phyloP scores from a whole-genome alignment of 441 rosid genomes.

The Daphne laureola region DNA sequence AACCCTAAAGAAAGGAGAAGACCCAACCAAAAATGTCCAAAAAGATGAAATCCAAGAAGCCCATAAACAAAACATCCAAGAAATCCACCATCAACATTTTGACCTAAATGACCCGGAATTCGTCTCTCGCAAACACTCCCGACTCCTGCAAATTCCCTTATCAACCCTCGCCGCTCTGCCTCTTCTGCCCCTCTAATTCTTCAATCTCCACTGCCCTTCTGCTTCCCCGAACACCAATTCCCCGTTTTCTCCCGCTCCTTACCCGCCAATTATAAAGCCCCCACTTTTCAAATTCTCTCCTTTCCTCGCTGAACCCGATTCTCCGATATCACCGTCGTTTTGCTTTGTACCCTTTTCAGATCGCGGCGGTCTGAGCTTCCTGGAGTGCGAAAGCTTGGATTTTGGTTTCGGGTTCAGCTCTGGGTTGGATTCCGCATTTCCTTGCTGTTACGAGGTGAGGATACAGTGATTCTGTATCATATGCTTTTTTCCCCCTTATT shows the following conservation, averaged over 20 bases:
- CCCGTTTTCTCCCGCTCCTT: conserved; percentile 23
- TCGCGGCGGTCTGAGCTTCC: conserved; percentile 1
- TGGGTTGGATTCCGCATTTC: conserved; percentile 6
- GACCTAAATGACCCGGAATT: conserved; percentile 42
- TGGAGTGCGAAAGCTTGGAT: neutral
- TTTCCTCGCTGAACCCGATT: conserved; percentile 4
- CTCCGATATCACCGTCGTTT: conserved; percentile 1
- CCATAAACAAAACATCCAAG: neutral
- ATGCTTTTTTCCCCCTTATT: neutral
- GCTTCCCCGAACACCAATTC: conserved; percentile 17
- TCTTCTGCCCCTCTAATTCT: conserved; percentile 75
- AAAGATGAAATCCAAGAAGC: conserved; percentile 24
- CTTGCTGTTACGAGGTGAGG: neutral
- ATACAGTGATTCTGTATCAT: neutral
- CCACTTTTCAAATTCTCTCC: conserved; percentile 21
- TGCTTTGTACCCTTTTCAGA: conserved; percentile 12
- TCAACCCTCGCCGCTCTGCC: conserved; percentile 43
- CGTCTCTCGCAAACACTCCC: neutral
- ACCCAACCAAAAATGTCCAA: conserved; percentile 7
- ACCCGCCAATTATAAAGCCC: conserved; percentile 33
- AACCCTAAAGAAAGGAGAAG: no score
- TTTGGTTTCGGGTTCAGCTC: neutral
- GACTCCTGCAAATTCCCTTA: conserved; percentile 27
- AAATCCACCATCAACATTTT: neutral
- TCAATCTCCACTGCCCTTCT: conserved; percentile 37